Evolutionary conservation across 139 green algal genomes (phyloP), one percentile per base, ranked within the genome.

Genomic region (Mesostigma viride): DNA sequence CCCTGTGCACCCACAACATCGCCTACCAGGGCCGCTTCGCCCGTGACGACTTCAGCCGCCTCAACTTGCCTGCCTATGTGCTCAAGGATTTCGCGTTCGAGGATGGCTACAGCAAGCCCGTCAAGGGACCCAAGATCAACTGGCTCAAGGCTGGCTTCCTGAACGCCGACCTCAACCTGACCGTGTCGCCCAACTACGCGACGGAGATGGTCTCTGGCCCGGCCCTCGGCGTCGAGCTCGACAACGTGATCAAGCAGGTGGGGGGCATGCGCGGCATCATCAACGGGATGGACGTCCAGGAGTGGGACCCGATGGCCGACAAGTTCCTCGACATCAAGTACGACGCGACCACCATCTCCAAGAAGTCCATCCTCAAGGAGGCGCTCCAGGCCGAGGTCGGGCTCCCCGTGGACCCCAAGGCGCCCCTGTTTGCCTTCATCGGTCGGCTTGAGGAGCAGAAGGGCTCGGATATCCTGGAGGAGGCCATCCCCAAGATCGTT

Each of bases 381-480:
- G 76, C 81, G 3, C 81, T 97, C 60, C 86, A 90, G 79, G 81
- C 86, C 8, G 68, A 53, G 40, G 76, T 81, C 40, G 86, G 83
- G 24, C 79, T 92, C 24, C 75, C 80, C 31, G 73, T 95, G 17
- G 84, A 93, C 78, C 84, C 89, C 56, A 71, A 60, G 26, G 81
- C 78, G 8, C 88, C 91, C 5, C 64, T 97, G 60, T 91, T 95
- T 62, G 86, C 82, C 53, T 95, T 92, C 84, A 95, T 97, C 60
- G 90, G 90, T 27, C 82, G 90, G 26, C 85, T 97, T 64, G 90
- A 96, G 81, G 91, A 97, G 86, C 91, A 97, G 83, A 99, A 99
- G 79, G 93, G 93, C 46, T 89, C 95, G 61, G 92, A 99, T 80
- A 95, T 99, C 76, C 78, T 99, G 64, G 71, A 95, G 36, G 81